phyloP scores from a whole-genome alignment of 176 grass and related monocot genomes.

The Eragrostis curvula region DNA sequence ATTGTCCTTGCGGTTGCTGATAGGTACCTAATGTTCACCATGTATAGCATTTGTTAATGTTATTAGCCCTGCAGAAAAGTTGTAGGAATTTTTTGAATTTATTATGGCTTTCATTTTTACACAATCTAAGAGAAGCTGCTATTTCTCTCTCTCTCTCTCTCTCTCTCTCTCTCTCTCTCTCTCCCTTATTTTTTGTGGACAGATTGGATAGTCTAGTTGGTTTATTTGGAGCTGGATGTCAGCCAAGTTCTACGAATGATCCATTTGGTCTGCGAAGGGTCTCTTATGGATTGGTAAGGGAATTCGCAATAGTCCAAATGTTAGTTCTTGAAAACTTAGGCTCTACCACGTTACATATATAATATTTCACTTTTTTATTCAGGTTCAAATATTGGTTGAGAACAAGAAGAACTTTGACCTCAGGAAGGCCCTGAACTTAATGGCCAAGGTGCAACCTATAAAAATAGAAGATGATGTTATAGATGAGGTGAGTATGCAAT shows the following conservation, averaged over 20 bases:
- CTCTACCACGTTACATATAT: not conserved
- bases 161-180: too few relatives aligned
- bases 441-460: conserved; percentile 74
- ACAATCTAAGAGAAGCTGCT: not conserved
- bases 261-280: conserved; percentile 88
- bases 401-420: conserved; percentile 92
- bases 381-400: conserved; percentile 95
- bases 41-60: not conserved
- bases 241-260: conserved; percentile 94
- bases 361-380: conserved; percentile 46
- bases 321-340: not conserved
- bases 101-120: not conserved
- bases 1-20: conserved; percentile 87
- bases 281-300: conserved; percentile 90
- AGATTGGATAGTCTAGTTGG: conserved; percentile 98
- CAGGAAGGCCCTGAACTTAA: conserved; percentile 66
- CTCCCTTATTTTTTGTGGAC: not conserved
- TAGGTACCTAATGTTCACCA: conserved; percentile 50
- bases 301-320: conserved; percentile 17
- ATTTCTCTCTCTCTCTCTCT: not conserved
- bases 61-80: not conserved
- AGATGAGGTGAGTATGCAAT: conserved; percentile 62
- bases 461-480: conserved; percentile 60
- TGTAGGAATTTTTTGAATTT: not conserved
- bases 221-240: conserved; percentile 96